Evolutionary conservation across 441 rosid species (phyloP).

Genomic region (Adansonia madagascariensis): DNA sequence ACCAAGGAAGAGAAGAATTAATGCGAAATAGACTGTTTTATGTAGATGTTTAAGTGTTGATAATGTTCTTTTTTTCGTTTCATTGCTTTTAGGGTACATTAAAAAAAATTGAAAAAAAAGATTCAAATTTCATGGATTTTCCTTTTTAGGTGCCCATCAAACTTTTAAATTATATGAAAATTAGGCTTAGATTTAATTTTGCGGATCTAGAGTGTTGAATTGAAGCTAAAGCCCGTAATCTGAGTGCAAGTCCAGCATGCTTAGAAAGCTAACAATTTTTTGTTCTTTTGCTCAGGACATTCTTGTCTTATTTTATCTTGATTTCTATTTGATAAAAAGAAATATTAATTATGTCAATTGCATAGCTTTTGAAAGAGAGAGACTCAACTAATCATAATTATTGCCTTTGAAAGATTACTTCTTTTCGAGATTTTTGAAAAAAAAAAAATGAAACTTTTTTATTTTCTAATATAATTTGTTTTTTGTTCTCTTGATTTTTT

Average conservation of each 20-base stretch:
- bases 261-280: neutral
- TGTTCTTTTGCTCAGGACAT: neutral
- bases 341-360: neutral
- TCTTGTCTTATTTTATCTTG: neutral
- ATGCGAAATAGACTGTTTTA: slow-evolving; percentile 20
- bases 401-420: no score
- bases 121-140: neutral
- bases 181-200: neutral
- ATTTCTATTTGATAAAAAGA: neutral
- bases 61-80: neutral
- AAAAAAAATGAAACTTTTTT: no score
- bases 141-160: neutral
- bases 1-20: slow-evolving; percentile 6
- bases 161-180: neutral
- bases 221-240: neutral
- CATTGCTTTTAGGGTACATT: neutral
- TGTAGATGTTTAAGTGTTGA: neutral
- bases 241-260: neutral
- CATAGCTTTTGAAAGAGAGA: neutral
- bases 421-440: no score
- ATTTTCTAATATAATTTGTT: no score
- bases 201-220: slow-evolving; percentile 11
- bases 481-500: no score
- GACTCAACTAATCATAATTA: neutral
- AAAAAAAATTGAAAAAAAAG: neutral